A percentile compares a stretch with the other conserved stretches of the same genome.
Evolutionary conservation across 108 stramenopile genomes (phyloP).

Genomic region (Skeletonema marinoi): DNA sequence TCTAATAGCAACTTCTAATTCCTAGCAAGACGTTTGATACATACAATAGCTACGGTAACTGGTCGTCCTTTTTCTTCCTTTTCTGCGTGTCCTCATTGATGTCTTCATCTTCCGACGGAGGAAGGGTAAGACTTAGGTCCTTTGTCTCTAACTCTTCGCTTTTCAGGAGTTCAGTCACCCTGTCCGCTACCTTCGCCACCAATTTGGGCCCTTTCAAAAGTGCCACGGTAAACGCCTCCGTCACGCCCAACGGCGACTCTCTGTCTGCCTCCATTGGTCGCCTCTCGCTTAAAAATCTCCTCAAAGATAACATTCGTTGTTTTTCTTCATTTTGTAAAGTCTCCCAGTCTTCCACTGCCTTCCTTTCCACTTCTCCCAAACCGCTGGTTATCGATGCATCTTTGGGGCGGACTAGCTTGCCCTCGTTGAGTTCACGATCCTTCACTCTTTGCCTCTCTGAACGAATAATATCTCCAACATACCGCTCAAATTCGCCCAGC

Average conservation of each 20-base stretch:
- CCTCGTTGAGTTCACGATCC: constrained; percentile 53
- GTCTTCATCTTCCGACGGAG: background rate
- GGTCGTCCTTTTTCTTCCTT: background rate
- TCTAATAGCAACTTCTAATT: background rate
- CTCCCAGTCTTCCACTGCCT: constrained; percentile 63
- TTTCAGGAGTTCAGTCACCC: constrained; percentile 68
- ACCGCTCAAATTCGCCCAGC: constrained; percentile 74
- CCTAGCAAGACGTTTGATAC: too few relatives aligned
- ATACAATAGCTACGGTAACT: background rate
- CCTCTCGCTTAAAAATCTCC: constrained; percentile 60
- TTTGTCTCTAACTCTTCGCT: constrained; percentile 52
- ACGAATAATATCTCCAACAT: constrained; percentile 58
- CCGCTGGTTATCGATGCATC: constrained; percentile 66
- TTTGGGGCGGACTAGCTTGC: constrained; percentile 65
- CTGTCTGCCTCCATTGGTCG: constrained; percentile 68
- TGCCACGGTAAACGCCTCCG: constrained; percentile 74
- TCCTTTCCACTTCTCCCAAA: constrained; percentile 68
- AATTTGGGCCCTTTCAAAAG: constrained; percentile 68
- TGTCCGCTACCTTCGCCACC: constrained; percentile 51
- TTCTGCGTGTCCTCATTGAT: background rate
- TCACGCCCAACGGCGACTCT: constrained; percentile 57
- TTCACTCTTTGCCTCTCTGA: constrained; percentile 66
- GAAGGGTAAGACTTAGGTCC: constrained; percentile 5
- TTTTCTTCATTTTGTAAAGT: constrained; percentile 69
- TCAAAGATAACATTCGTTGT: constrained; percentile 63